These are phyloP conservation scores for Acrodontium crateriforme DNA, from an alignment of 2,329 filamentous ascomycete genomes.

Conservation along the genomic window DNA sequence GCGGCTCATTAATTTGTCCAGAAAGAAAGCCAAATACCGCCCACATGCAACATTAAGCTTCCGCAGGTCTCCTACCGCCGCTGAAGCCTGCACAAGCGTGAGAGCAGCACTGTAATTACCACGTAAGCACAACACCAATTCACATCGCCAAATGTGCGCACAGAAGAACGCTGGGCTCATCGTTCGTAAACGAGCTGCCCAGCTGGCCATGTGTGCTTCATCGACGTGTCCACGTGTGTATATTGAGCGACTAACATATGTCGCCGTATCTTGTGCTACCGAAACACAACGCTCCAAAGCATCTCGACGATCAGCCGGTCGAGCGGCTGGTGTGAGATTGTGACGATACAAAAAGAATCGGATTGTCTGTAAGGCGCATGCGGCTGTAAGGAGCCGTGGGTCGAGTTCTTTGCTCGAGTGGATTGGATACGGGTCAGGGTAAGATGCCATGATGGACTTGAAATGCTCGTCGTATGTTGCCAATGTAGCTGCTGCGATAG, in stretches of 20 bases:
- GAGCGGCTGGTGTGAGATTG: conserved; percentile 63
- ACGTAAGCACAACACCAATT: conserved; percentile 63
- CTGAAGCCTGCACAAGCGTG: conserved; percentile 57
- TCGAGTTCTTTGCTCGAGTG: conserved; percentile 54
- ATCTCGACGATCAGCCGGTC: conserved; percentile 48
- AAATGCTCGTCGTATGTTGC: conserved; percentile 75
- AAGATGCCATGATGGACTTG: conserved; percentile 55
- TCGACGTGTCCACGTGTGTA: conserved; percentile 22
- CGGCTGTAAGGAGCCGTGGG: conserved; percentile 57
- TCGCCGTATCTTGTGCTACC: conserved; percentile 65
- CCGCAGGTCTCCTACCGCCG: conserved; percentile 55
- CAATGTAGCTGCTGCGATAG: conserved; percentile 53
- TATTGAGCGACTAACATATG: conserved; percentile 56
- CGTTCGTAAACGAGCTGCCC: conserved; percentile 46
- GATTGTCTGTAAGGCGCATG: conserved; percentile 67
- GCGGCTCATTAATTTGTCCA: conserved; percentile 50
- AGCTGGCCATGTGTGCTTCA: conserved; percentile 24
- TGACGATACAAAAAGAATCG: conserved; percentile 80
- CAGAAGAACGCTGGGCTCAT: conserved; percentile 63
- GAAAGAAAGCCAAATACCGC: conserved; percentile 68
- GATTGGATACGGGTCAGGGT: conserved; percentile 61
- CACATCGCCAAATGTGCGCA: conserved; percentile 75
- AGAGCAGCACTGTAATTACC: conserved; percentile 60
- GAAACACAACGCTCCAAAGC: conserved; percentile 67
- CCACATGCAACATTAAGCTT: conserved; percentile 67